A percentile compares a stretch with the other conserved stretches of the same genome.
These are phyloP conservation scores for Bruguiera sexangula DNA, from an alignment of 345 rosid genomes.

Conservation along the genomic window DNA sequence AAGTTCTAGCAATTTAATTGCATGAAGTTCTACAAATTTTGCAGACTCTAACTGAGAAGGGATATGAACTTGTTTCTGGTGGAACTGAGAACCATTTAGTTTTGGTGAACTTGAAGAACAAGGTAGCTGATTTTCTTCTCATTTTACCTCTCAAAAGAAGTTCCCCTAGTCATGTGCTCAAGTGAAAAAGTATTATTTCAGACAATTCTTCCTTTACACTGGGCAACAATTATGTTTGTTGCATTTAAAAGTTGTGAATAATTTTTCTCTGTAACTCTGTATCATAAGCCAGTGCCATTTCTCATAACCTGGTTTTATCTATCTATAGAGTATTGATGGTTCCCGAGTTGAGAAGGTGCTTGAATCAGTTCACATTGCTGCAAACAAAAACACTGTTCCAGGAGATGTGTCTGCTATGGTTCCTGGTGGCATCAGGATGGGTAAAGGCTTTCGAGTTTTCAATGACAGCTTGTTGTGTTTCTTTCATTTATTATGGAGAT, in stretches of 20 bases:
- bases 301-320: background rate
- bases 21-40: constrained; percentile 10
- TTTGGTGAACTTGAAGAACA: constrained; percentile 87
- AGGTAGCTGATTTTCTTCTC: constrained; percentile 44
- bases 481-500: background rate
- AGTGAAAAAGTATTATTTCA: background rate
- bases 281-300: background rate
- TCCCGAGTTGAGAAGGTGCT: constrained; percentile 96
- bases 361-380: constrained; percentile 97
- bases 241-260: background rate
- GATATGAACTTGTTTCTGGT: constrained; percentile 94
- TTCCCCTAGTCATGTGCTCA: background rate
- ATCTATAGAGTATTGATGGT: constrained; percentile 81
- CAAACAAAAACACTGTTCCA: constrained; percentile 98
- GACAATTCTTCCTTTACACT: background rate
- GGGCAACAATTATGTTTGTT: background rate
- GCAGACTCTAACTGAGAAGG: constrained; percentile 60
- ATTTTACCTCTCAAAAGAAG: constrained; percentile 5
- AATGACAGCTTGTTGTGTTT: background rate
- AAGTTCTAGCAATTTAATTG: constrained; percentile 9
- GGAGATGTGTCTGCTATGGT: constrained; percentile 99
- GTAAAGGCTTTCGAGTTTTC: constrained; percentile 34
- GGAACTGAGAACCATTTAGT: constrained; percentile 98
- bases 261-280: background rate
- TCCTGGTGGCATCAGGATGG: constrained; percentile 99